These are phyloP conservation scores for Daldinia bambusicola DNA, from an alignment of 495 filamentous ascomycete genomes.

Conservation along the genomic window DNA sequence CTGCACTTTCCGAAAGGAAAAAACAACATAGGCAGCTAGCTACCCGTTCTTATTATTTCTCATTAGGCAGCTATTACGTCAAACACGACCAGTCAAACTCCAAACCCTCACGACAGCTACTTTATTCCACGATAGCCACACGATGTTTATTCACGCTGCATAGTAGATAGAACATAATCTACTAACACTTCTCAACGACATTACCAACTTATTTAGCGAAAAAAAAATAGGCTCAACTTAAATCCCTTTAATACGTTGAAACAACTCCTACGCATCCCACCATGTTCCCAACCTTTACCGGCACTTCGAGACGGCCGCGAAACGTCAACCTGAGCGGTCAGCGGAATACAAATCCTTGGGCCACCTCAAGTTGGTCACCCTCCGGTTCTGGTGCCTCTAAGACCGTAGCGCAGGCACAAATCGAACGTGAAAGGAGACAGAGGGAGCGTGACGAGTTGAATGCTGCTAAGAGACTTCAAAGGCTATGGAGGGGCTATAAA, in stretches of 20 bases:
- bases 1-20: too few relatives aligned
- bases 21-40: background rate
- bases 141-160: conserved; percentile 26
- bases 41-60: background rate
- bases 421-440: conserved; percentile 81
- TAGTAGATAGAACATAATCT: conserved; percentile 16
- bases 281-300: conserved; percentile 94
- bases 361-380: conserved; percentile 61
- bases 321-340: conserved; percentile 96
- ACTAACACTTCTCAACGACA: background rate
- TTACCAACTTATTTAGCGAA: background rate
- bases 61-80: conserved; percentile 8
- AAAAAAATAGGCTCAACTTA: background rate
- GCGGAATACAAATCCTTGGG: conserved; percentile 75
- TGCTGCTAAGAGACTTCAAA: conserved; percentile 79
- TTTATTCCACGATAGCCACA: conserved; percentile 4
- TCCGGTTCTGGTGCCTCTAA: conserved; percentile 70
- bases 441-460: conserved; percentile 81
- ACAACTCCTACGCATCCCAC: conserved; percentile 18
- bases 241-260: background rate
- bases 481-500: conserved; percentile 82
- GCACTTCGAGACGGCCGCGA: conserved; percentile 82
- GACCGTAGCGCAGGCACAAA: conserved; percentile 84
- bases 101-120: background rate
- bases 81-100: conserved; percentile 2